Base-by-base conservation (phyloP, 169 alveolate species). In the Hammondia hammondi region DNA sequence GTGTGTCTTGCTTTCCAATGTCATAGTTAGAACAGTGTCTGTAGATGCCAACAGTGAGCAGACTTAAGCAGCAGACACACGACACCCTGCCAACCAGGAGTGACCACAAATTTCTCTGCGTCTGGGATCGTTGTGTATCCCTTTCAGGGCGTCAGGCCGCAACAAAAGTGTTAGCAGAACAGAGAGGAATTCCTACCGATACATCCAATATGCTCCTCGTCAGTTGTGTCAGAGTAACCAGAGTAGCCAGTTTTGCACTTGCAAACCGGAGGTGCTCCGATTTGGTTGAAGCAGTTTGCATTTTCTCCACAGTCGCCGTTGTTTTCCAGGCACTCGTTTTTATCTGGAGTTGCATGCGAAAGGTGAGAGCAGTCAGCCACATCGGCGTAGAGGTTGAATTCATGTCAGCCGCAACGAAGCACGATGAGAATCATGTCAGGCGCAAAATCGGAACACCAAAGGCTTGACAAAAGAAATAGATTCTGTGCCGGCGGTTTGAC, bases 91-190 rank as follows among this genome's bases (percentile, higher is more conserved):
- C 19, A 14, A 12, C 90, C 91, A 92, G 96, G 95, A 48, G 45
- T 91, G 88, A 96, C 94, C 35, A 85, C 92, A 87, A 91, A 94
- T 48, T 95, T 93, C 35, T 96, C 96, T 3, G 81, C 90, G 45
- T 93, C 93, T 72, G 95, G 93, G 77, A 46, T 48, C 45, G 96
- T 95, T n/a, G 88, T 84, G 81, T 95, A 96, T 37, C 95, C 94
- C 43, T 94, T 94, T 35, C 70, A 91, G 81, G 93, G 88, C 29
- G 85, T 85, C 61, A 67, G 92, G 0, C 81, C 43, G 10, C 81
- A 29, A 4, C 81, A 71, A 10, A 32, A 81, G 7, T 6, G 87
- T 35, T 2, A 14, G 24, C 61, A 7, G 61, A 52, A 52, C 61
- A 52, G 12, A 14, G 43, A 39, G 61, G 61, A 14, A 52, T 14